phyloP scores from a whole-genome alignment of 164 flowering plant genomes.

The Nymphaea colorata region DNA sequence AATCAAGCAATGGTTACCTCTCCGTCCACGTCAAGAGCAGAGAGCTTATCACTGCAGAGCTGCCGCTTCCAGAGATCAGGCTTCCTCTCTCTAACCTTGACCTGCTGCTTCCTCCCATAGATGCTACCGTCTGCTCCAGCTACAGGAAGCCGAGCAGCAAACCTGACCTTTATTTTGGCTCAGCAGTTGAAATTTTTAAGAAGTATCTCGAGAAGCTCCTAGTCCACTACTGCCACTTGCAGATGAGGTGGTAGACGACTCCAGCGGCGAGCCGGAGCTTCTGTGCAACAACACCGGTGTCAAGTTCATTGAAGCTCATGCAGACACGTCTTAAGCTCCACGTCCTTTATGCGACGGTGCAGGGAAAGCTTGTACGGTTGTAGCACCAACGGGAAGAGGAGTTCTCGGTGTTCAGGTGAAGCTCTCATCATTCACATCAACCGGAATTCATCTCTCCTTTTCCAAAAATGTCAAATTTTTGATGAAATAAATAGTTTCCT shows the following conservation, averaged over 20 bases:
- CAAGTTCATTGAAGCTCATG: conserved; percentile 28
- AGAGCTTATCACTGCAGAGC: background rate
- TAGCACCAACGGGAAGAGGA: conserved; percentile 20
- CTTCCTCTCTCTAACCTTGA: conserved; percentile 35
- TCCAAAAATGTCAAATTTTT: no score
- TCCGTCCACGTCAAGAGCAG: background rate
- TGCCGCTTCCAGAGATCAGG: conserved; percentile 20
- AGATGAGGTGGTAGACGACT: conserved; percentile 14
- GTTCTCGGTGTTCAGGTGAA: conserved; percentile 17
- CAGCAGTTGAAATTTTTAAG: conserved; percentile 12
- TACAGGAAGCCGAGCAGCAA: conserved; percentile 7
- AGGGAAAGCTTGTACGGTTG: conserved; percentile 30
- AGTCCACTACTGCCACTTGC: conserved; percentile 18
- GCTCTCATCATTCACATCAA: no score
- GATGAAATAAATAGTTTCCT: no score
- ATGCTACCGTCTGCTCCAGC: conserved; percentile 23
- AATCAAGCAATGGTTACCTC: background rate
- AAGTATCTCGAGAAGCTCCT: conserved; percentile 11
- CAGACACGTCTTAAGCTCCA: conserved; percentile 25
- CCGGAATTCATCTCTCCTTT: no score
- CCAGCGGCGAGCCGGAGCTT: conserved; percentile 10
- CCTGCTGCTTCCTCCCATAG: conserved; percentile 25
- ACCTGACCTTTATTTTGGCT: background rate
- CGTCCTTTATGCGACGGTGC: conserved; percentile 24
- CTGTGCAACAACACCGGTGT: conserved; percentile 35